Percentiles rank a stretch among this genome's conserved stretches.
phyloP scores from a whole-genome alignment of 176 grass and related monocot genomes.

The Phyllostachys edulis region DNA sequence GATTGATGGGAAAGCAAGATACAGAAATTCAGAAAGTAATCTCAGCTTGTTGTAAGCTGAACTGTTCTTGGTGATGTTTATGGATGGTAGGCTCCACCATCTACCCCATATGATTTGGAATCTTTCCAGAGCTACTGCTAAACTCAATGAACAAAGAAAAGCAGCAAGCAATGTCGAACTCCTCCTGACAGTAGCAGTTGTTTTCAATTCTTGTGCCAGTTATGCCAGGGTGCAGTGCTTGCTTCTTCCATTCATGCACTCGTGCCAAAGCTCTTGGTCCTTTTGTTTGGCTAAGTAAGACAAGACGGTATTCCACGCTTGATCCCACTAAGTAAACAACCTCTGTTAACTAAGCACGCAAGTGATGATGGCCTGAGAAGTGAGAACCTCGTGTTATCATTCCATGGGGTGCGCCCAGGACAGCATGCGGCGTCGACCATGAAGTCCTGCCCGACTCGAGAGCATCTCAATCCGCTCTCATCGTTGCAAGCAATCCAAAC shows the following conservation, averaged over 20 bases:
- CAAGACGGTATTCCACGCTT: neutral
- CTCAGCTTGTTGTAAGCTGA: neutral
- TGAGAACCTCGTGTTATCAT: constrained; percentile 32
- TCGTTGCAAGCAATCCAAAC: neutral
- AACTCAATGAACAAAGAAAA: constrained; percentile 5
- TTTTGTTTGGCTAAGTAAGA: neutral
- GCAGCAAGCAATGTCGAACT: neutral
- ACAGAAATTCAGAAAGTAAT: neutral
- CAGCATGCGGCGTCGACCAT: constrained; percentile 38
- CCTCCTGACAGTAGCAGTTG: neutral
- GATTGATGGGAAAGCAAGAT: neutral
- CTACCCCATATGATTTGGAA: neutral
- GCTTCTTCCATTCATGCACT: neutral
- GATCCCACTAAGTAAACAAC: neutral
- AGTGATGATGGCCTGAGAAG: neutral
- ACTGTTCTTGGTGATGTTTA: neutral
- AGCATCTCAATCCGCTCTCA: constrained; percentile 27
- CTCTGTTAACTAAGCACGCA: constrained; percentile 20
- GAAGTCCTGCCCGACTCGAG: constrained; percentile 32
- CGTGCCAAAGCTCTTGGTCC: neutral
- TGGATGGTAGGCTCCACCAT: neutral
- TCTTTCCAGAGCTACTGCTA: neutral
- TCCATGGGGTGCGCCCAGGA: constrained; percentile 12
- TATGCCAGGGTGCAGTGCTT: neutral
- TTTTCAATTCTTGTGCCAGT: neutral